phyloP scores from a whole-genome alignment of 192 early-diverging fungal genomes.

The Paraglomus occultum region DNA sequence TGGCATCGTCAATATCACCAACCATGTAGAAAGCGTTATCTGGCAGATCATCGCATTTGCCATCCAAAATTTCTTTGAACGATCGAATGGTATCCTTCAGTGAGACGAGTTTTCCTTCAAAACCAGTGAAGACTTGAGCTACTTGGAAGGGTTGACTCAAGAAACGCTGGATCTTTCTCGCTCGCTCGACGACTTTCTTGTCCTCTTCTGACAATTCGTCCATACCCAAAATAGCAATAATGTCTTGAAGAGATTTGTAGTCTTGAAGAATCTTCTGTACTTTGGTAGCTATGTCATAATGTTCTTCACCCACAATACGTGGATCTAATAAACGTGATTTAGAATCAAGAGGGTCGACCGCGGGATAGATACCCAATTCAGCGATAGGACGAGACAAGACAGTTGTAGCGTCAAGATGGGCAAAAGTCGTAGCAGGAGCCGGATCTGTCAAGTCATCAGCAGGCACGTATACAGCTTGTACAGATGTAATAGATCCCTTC shows the following conservation, averaged over 20 bases:
- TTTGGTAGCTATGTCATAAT: conserved; percentile 91
- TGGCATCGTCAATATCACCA: conserved; percentile 94
- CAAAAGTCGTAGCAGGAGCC: conserved; percentile 98
- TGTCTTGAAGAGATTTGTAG: conserved; percentile 99
- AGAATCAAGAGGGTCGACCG: conserved; percentile 97
- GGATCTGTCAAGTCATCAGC: conserved; percentile 99
- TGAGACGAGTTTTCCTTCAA: conserved; percentile 89
- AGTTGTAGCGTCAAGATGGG: conserved; percentile 99
- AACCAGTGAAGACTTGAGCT: conserved; percentile 97
- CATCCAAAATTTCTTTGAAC: conserved; percentile 95
- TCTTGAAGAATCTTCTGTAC: conserved; percentile 96
- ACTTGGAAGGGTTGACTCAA: conserved; percentile 98
- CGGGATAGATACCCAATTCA: conserved; percentile 99
- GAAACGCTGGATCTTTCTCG: conserved; percentile 99
- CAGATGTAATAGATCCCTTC: conserved; percentile 99
- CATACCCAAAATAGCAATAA: conserved; percentile 99
- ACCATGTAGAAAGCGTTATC: conserved; percentile 99
- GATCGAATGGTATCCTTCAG: conserved; percentile 94
- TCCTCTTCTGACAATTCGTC: conserved; percentile 99
- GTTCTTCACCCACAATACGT: conserved; percentile 92
- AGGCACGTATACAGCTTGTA: conserved; percentile 97
- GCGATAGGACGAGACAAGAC: conserved; percentile 98
- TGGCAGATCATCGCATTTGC: conserved; percentile 94
- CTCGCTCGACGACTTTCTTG: conserved; percentile 98
- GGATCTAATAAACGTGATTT: conserved; percentile 98